Evolutionary conservation across 2,329 filamentous ascomycete species (phyloP), one percentile per base, ranked within the genome.

Genomic region (Fusarium sp.): DNA sequence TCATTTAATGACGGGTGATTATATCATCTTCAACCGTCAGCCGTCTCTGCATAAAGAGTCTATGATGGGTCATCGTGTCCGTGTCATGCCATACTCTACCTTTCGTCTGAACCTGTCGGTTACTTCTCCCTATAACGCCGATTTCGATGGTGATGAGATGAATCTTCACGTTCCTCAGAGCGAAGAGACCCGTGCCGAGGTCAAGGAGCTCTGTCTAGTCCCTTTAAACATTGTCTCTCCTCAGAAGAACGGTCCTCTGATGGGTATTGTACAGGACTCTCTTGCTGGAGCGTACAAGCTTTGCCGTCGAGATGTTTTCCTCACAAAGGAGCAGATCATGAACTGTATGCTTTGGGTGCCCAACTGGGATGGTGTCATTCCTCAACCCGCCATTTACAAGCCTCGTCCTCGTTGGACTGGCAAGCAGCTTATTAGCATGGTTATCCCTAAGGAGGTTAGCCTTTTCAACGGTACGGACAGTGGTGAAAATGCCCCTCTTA

Each of bases 141-240:
- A 99, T 92, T 99, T 99, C 83, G 96, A 99, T 78, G 96, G 96
- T 83, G 96, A 99, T 80, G 96, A 99, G 82, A 99, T 99, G 96
- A 99, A 99, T 79, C 89, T 99, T 83, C 96, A 99, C 87, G 97
- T 99, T 53, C 97, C 96, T 6, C 96, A 99, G 78, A 96, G 93
- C 38, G 95, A 99, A 78, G 97, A 99, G 81, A 97, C 97, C 34
- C 92, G 96, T 64, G 94, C 97, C 45, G 96, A 99, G 81, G 90
- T 99, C 73, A 93, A 90, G 80, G 92, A 98, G 78, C 88, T 99
- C 15, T 98, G 95, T 80, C 92, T 98, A 87, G 96, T 99, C n/a
- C 96, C 96, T 1, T 88, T 96, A 74, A 98, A 99, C 80, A 98
- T 99, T 76, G 97, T 99, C 11, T 99, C 97, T 3, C 96, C 96